These are phyloP conservation scores for Petrea volubilis DNA, from an alignment of 257 asterid genomes.

Conservation along the genomic window DNA sequence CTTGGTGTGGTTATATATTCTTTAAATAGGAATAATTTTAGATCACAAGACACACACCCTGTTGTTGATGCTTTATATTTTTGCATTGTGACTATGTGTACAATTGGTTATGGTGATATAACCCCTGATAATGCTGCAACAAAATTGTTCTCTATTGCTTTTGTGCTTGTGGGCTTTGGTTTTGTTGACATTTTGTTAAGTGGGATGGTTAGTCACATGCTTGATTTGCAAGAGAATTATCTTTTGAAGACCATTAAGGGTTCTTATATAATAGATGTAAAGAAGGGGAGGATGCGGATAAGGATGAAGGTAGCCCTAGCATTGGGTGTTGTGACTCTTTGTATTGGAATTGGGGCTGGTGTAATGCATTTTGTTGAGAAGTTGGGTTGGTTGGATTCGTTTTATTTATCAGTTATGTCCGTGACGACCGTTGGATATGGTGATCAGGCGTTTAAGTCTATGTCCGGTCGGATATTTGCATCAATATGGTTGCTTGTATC, in stretches of 20 bases:
- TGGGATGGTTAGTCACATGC: constrained; percentile 93
- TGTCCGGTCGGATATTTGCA: constrained; percentile 85
- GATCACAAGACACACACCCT: constrained; percentile 69
- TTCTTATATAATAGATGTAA: constrained; percentile 77
- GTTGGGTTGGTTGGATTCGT: constrained; percentile 73
- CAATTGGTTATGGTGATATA: constrained; percentile 97
- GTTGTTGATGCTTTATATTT: constrained; percentile 93
- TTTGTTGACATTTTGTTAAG: constrained; percentile 77
- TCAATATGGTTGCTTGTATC: constrained; percentile 96
- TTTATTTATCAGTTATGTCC: constrained; percentile 91
- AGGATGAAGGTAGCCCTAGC: constrained; percentile 92
- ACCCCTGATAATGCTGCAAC: constrained; percentile 70
- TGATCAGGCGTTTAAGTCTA: constrained; percentile 76
- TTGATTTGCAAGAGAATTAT: constrained; percentile 90
- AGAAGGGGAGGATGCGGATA: constrained; percentile 98
- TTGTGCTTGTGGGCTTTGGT: constrained; percentile 94
- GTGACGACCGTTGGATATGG: constrained; percentile 98
- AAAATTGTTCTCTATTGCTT: constrained; percentile 74
- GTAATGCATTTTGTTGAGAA: constrained; percentile 84
- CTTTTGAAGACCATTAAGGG: constrained; percentile 69
- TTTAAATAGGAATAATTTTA: constrained; percentile 53
- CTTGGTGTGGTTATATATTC: constrained; percentile 82
- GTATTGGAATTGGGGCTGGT: constrained; percentile 79
- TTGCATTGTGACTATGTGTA: constrained; percentile 96
- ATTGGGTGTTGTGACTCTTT: constrained; percentile 81